Evolutionary conservation across 192 early-diverging fungal genomes (phyloP), one percentile per base, ranked within the genome.

Genomic region (Linnemannia elongata): DNA sequence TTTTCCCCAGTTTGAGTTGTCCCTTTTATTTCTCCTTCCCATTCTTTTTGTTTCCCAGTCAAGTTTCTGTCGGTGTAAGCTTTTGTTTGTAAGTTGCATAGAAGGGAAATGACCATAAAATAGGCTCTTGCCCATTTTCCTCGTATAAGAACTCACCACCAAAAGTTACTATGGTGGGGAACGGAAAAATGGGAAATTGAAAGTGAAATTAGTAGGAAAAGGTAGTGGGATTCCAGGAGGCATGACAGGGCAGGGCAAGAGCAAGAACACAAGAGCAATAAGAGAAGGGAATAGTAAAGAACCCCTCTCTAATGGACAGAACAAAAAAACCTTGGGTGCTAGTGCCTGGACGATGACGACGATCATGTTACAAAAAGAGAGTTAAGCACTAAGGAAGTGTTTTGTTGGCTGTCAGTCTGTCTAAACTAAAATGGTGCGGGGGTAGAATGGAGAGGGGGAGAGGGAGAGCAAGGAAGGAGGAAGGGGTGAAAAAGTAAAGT

Each of bases 261-360:
- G 60, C 49, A 20, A 20, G 47, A 20, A 18, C 47, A 20, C 15
- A 63, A 12, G 60, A 60, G 60, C 27, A 66, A 66, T 2, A 66
- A 66, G 24, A 27, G 8, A 13, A 66, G 13, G 30, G 4, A 66
- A 63, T n/a, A 55, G 54, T 55, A 55, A 55, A 55, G 54, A 55
- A 30, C n/a, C 27, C 3, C 38, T 27, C 38, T 17, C 27, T 5
- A 60, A 30, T 60, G 22, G 33, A 33, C 68, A 30, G 13, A 45
- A 39, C 13, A 45, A 70, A 36, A 72, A 30, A n/a, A n/a, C n/a
- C 27, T 35, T 66, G 35, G 17, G 55, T 30, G 60, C 60, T 66
- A 66, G 60, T 27, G 60, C 60, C 60, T 66, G 30, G 60, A 66
- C 30, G 60, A 66, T 66, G 60, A 66, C 60, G 60, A 66, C 60